Percentiles rank a stretch among this genome's conserved stretches.
These are phyloP conservation scores for Penicillium brevicompactum DNA, from an alignment of 2,329 filamentous ascomycete genomes.

Conservation along the genomic window DNA sequence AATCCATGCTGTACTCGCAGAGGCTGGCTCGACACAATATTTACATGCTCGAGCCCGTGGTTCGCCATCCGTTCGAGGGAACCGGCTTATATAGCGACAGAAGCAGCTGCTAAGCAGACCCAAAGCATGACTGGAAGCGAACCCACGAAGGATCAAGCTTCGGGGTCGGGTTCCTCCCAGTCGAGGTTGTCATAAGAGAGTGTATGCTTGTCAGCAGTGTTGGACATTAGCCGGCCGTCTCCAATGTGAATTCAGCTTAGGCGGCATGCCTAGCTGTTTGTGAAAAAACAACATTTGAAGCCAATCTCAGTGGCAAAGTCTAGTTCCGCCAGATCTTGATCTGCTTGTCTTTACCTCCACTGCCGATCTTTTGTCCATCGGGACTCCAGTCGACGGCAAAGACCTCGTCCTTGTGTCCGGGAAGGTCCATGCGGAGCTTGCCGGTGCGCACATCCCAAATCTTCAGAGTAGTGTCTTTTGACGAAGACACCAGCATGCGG, in stretches of 20 bases:
- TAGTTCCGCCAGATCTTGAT: conserved; percentile 67
- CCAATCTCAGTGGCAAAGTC: conserved; percentile 8
- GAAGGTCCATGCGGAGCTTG: conserved; percentile 79
- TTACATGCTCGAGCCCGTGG: not conserved
- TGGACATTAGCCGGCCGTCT: not conserved
- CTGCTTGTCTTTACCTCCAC: conserved; percentile 88
- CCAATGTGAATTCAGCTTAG: not conserved
- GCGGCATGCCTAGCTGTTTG: not conserved
- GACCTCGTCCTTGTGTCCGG: conserved; percentile 89
- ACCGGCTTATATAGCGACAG: not conserved
- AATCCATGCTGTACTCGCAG: not conserved
- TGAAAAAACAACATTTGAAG: not conserved
- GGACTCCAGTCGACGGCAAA: conserved; percentile 95
- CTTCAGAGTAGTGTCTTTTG: conserved; percentile 91
- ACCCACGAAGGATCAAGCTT: not conserved
- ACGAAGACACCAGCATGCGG: conserved; percentile 80
- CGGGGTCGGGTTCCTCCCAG: not conserved
- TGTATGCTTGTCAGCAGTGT: not conserved
- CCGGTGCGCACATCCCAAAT: conserved; percentile 89
- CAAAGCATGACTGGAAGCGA: not conserved
- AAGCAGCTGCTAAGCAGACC: not conserved
- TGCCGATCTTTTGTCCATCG: conserved; percentile 84
- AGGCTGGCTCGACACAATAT: not conserved
- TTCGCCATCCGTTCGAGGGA: not conserved
- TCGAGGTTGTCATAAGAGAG: not conserved